Base-by-base conservation (phyloP, 2,329 filamentous ascomycete genomes). In the Ceratocystiopsis sp. region DNA sequence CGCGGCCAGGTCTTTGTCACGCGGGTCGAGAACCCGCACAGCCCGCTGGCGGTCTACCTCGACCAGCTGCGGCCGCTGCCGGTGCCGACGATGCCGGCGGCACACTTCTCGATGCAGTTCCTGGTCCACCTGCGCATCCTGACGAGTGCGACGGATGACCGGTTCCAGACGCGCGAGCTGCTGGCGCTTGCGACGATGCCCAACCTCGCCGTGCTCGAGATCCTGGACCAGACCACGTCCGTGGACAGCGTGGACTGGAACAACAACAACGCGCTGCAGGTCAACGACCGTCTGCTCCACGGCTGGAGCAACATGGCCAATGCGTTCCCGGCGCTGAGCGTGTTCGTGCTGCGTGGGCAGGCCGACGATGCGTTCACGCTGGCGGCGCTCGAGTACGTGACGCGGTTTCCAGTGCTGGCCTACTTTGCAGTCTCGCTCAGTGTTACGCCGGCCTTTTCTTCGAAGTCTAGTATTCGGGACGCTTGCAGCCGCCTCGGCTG, bases 131-230 rank as follows among this genome's bases (percentile, higher is more conserved):
- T 60, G 1, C 50, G 49, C 29, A 49, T 59, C 25, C 11, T 34
- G 33, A 13, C 33, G 33, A 3, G 13, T 13, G 33, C 3, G 25
- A 7, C 14, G 3, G 17, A n/a, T 1, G 37, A 43, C 15, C 33
- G 29, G 2, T 52, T 57, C 36, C 50, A 44, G 6, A 56, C 57
- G 1, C 52, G 56, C 17, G 64, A 70, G 41, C 50, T 71, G 25
- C 47, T 68, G 2, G 52, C 51, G 16, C 53, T 71, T 32, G 50
- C 63, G 0, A 51, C 59, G 4, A 56, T 71, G 48, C 59, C 56
- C 25, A 71, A 70, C 41, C 60, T 71, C 5, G 67, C 61, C 10
- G 58, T 66, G 3, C 58, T 71, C 13, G 65, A 70, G 51, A 57
- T 71, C 46, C 61, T 61, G 1, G 48, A 52, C 7, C 17, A 16